These are phyloP conservation scores for Epicoccum sorghinum DNA, from an alignment of 2,329 filamentous ascomycete genomes.

Conservation along the genomic window DNA sequence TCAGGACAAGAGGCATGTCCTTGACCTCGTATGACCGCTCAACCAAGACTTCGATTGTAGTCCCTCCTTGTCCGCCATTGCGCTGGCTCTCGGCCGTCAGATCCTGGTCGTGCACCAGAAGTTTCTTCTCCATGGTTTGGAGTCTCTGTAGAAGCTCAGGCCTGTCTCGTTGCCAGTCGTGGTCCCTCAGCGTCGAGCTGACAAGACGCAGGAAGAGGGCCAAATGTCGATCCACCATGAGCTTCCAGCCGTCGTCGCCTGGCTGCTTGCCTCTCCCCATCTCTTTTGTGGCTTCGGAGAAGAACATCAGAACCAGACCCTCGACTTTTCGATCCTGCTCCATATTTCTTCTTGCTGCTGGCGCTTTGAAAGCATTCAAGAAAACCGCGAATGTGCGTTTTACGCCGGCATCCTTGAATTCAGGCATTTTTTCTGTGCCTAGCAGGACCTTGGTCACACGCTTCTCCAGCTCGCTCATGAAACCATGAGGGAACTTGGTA, in stretches of 20 bases:
- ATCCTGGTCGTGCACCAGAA: slow-evolving; percentile 92
- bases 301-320: slow-evolving; percentile 93
- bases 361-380: slow-evolving; percentile 89
- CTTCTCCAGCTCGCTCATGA: slow-evolving; percentile 74
- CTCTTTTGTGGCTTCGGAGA: slow-evolving; percentile 90
- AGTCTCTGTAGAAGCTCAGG: slow-evolving; percentile 83
- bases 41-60: slow-evolving; percentile 79
- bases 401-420: slow-evolving; percentile 87
- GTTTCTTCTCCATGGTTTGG: slow-evolving; percentile 85
- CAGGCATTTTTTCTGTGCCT: slow-evolving; percentile 81
- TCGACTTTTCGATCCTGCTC: slow-evolving; percentile 94
- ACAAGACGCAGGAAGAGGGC: slow-evolving; percentile 92
- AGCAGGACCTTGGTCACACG: slow-evolving; percentile 80
- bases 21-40: slow-evolving; percentile 91
- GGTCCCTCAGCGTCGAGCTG: slow-evolving; percentile 76
- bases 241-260: slow-evolving; percentile 87
- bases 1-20: slow-evolving; percentile 93
- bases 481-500: slow-evolving; percentile 73
- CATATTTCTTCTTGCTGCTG: slow-evolving; percentile 85
- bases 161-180: slow-evolving; percentile 83
- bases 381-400: slow-evolving; percentile 95
- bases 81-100: slow-evolving; percentile 67
- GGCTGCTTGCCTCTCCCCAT: slow-evolving; percentile 76
- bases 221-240: slow-evolving; percentile 90
- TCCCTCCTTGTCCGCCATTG: slow-evolving; percentile 63